Evolutionary conservation across 164 flowering plant species (phyloP), one percentile per base, ranked within the genome.

Genomic region (Akebia trifoliata): DNA sequence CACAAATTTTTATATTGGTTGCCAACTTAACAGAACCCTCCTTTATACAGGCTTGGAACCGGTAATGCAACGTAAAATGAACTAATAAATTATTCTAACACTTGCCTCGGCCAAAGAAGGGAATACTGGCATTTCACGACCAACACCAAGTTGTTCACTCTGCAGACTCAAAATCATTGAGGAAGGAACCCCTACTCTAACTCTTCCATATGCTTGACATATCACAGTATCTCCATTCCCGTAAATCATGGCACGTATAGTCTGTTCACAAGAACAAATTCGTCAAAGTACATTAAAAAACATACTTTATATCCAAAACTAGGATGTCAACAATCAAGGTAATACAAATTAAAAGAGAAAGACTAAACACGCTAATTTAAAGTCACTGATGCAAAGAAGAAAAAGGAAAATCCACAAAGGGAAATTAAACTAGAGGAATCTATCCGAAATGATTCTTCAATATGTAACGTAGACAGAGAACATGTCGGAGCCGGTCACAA

Each of bases 181-280:
- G 50, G 90, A 78, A 46, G 98, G 98, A 55, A 90, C 63, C 64
- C 83, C 92, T 15, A 93, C 86, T 69, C 62, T 68, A 52, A 87
- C 75, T 55, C 52, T 62, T 20, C 77, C 82, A 71, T 64, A 53
- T 51, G 94, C 86, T 69, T 78, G 76, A 77, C 94, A 89, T 43
- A 85, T 72, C 34, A 77, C 59, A 47, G 20, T 44, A 56, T 72
- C 73, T 65, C 75, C 81, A 30, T 61, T 73, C 17, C 87, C 81
- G 72, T 64, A 85, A 56, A 82, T 46, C n/a, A 71, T 77, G 48
- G 91, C 89, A 63, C 69, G 66, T 51, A 92, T 8, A 9, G 80
- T 78, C 85, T 88, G 82, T 48, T 43, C 53, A 73, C 11, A 30
- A 61, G 60, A 63, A 30, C 15, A 57, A 65, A 21, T 6, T 21